Conservation (phyloP, 176 grass and related monocot species). For the Bromus sterilis region DNA sequence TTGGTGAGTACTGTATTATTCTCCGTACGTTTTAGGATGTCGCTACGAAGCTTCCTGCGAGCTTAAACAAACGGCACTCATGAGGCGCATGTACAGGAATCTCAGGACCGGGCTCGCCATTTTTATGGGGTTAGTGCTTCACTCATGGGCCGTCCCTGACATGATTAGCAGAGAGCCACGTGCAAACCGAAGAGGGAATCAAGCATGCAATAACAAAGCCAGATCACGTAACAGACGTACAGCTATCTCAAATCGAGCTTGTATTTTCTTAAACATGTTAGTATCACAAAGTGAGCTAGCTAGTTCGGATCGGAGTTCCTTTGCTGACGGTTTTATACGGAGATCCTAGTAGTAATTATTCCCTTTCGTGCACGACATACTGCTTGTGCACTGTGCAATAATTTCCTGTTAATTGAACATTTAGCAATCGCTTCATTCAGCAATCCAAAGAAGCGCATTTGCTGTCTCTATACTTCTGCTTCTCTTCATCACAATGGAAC, state of each 20-base stretch:
- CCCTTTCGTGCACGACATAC: background rate
- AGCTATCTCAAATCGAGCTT: background rate
- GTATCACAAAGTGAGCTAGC: background rate
- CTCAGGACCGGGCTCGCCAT: slow-evolving; percentile 22
- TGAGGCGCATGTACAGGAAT: slow-evolving; percentile 36
- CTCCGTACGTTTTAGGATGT: background rate
- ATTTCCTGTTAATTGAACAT: background rate
- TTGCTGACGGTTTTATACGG: background rate
- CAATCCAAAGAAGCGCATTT: background rate
- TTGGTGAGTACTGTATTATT: background rate
- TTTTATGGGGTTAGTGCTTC: slow-evolving; percentile 4
- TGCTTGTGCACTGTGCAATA: background rate
- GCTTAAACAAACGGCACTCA: slow-evolving; percentile 9
- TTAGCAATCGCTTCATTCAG: background rate
- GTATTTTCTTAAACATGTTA: background rate
- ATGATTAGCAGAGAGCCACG: slow-evolving; percentile 20
- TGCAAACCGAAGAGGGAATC: slow-evolving; percentile 37
- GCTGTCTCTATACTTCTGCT: background rate
- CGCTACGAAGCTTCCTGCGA: slow-evolving; percentile 19
- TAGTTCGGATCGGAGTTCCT: background rate
- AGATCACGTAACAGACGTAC: background rate
- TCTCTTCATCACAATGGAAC: slow-evolving; percentile 2
- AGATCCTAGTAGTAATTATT: background rate
- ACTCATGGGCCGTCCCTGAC: slow-evolving; percentile 2
- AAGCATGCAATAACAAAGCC: background rate